A percentile compares a stretch with the other conserved stretches of the same genome.
These are phyloP conservation scores for Paramecium sonneborni DNA, from an alignment of 73 alveolate genomes.

Conservation along the genomic window DNA sequence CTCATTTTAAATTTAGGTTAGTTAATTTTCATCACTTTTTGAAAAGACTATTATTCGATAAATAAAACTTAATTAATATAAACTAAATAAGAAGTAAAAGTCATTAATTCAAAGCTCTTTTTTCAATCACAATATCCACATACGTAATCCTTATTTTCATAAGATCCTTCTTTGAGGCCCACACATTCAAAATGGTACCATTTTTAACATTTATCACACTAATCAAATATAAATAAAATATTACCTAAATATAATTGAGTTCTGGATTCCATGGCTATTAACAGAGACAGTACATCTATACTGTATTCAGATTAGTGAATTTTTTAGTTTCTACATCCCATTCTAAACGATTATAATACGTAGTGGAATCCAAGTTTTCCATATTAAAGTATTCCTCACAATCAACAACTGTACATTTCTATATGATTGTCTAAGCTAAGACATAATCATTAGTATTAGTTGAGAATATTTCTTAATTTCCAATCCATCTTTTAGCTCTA, in stretches of 20 bases:
- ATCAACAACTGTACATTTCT: neutral
- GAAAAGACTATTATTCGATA: neutral
- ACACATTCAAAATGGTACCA: conserved; percentile 47
- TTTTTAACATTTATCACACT: conserved; percentile 45
- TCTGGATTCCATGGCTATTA: conserved; percentile 39
- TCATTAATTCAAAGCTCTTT: neutral
- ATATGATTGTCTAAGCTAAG: conserved; percentile 13
- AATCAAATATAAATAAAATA: neutral
- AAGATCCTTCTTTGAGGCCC: neutral
- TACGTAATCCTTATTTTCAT: neutral
- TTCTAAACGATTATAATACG: conserved; percentile 4
- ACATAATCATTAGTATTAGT: neutral
- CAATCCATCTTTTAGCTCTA: neutral
- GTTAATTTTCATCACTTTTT: neutral
- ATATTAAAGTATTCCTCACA: neutral
- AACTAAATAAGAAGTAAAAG: neutral
- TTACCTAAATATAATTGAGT: neutral
- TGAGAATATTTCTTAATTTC: neutral
- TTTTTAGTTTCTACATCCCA: conserved; percentile 20
- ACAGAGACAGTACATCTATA: neutral
- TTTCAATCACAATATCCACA: conserved; percentile 30
- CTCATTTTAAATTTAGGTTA: conserved; percentile 39
- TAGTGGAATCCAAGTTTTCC: neutral
- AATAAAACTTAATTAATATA: neutral
- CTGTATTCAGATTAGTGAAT: neutral